These are phyloP conservation scores for Linum trigynum DNA, from an alignment of 345 rosid genomes.

Conservation along the genomic window DNA sequence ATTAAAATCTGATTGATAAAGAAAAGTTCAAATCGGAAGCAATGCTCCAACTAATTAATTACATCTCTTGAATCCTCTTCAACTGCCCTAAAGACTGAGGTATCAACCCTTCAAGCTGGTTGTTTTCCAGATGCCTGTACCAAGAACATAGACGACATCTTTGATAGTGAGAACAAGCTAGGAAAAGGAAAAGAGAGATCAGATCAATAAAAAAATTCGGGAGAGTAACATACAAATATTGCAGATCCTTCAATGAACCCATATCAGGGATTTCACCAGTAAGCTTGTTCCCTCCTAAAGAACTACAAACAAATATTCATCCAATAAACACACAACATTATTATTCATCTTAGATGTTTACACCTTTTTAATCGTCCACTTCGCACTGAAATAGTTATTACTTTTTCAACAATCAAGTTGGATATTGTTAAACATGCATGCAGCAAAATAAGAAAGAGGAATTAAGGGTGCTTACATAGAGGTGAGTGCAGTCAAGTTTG, in stretches of 20 bases:
- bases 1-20: background rate
- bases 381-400: too few species aligned
- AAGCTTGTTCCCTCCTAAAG: constrained; percentile 61
- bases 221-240: constrained; percentile 45
- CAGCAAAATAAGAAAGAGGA: background rate
- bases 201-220: background rate
- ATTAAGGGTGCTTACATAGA: constrained; percentile 54
- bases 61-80: constrained; percentile 42
- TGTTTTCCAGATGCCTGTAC: constrained; percentile 69
- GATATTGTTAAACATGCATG: background rate
- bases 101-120: constrained; percentile 51
- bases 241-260: constrained; percentile 33
- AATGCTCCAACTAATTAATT: constrained; percentile 11
- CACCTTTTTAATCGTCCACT: too few species aligned
- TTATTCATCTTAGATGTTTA: too few species aligned
- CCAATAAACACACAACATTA: background rate
- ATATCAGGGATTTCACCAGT: constrained; percentile 66
- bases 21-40: background rate
- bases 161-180: constrained; percentile 7
- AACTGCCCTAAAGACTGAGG: constrained; percentile 58
- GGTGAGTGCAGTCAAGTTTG: constrained; percentile 48
- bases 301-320: constrained; percentile 21
- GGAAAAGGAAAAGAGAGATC: background rate
- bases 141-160: constrained; percentile 5
- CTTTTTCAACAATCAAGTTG: background rate